Base-by-base conservation (phyloP, 805 yeast species). In the Clavispora asparagi region DNA sequence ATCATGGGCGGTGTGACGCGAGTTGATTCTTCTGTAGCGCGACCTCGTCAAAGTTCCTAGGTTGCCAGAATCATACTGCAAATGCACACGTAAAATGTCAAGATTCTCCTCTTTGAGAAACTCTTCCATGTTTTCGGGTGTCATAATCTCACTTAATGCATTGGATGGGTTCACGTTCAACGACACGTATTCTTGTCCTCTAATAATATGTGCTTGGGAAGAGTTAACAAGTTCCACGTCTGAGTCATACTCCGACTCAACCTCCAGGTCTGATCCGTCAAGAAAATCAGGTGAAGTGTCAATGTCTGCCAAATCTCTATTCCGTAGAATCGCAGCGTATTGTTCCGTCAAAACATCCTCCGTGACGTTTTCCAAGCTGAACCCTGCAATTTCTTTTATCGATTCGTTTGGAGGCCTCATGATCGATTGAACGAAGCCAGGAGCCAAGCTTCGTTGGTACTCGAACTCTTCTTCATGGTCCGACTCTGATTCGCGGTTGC, bases 21-120 rank as follows among this genome's bases (percentile, higher is more conserved):
- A 27, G 36, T 33, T 26, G 14, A 42, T 14, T 7, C 47, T 29
- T 14, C 46, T 47, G 57, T 49, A 70, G 37, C 53, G 54, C 6
- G 75, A 63, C 41, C 76, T 55, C 6, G 76, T 71, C 56, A 71
- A 43, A 14, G 55, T 52, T 6, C 64, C 61, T 2, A 51, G 51
- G 5, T 39, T 37, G 2, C 44, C 32, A 12, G 46, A 32, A 7
- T 56, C 52, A 41, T 60, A 43, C 3, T 50, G 46, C 49, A 69
- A 48, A 48, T 68, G 75, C 8, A 55, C 56, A 33, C 57, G 58
- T 44, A 69, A 51, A 11, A 68, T 57, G 2, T 54, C 56, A n/a
- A 31, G 47, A 14, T 48, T 47, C 25, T 50, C 55, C 4, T 53
- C 30, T 19, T 50, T 52, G 19, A 53, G 28, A 26, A 51, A 41